A percentile compares a stretch with the other conserved stretches of the same genome.
phyloP scores from a whole-genome alignment of 2,329 filamentous ascomycete species.

The Aureobasidium zeae region DNA sequence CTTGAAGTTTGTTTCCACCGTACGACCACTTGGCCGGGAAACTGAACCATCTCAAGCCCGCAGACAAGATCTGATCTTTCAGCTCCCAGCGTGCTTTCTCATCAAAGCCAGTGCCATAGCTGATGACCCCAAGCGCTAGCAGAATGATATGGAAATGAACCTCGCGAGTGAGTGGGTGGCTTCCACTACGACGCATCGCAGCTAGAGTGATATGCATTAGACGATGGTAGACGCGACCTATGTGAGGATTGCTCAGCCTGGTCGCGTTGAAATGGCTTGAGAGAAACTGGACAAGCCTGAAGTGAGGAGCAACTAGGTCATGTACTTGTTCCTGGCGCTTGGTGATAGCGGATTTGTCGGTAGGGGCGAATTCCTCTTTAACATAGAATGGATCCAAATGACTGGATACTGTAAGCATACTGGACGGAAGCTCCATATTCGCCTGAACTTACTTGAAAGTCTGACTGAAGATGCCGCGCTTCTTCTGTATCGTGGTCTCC shows the following conservation, averaged over 20 bases:
- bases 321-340: conserved; percentile 72
- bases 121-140: conserved; percentile 70
- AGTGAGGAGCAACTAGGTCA: conserved; percentile 77
- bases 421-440: not conserved
- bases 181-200: conserved; percentile 58
- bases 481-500: conserved; percentile 71
- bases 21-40: conserved; percentile 76
- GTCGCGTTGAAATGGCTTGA: conserved; percentile 92
- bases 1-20: conserved; percentile 82
- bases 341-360: conserved; percentile 64
- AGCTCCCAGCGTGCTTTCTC: conserved; percentile 66
- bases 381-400: conserved; percentile 83
- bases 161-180: conserved; percentile 82
- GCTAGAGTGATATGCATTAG: conserved; percentile 71
- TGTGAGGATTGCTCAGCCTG: conserved; percentile 72
- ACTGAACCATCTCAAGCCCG: conserved; percentile 81
- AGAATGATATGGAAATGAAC: conserved; percentile 83
- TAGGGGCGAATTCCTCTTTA: conserved; percentile 87
- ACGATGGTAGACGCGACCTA: conserved; percentile 71
- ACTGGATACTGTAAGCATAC: conserved; percentile 19
- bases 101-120: conserved; percentile 55
- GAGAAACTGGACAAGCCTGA: conserved; percentile 77
- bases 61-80: conserved; percentile 81
- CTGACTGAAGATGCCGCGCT: conserved; percentile 71
- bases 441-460: conserved; percentile 49